These are phyloP conservation scores for Claviceps quebecensis DNA, from an alignment of 2,329 filamentous ascomycete genomes.

Conservation along the genomic window DNA sequence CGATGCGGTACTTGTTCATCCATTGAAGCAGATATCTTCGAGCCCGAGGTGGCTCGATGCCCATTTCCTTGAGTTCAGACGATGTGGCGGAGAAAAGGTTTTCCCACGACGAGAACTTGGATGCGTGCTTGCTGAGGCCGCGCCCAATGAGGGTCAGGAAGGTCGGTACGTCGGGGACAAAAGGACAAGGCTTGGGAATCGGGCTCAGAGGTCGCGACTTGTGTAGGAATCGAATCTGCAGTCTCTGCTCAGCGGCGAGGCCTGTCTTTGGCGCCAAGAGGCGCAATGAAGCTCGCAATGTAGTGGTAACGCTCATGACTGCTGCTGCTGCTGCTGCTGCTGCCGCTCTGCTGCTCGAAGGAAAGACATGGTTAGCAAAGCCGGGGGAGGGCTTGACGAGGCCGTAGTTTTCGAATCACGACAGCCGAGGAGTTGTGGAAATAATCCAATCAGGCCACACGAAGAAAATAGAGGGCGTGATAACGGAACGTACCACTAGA, in stretches of 20 bases:
- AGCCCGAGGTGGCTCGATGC: constrained; percentile 71
- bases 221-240: constrained; percentile 30
- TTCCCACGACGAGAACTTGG: constrained; percentile 85
- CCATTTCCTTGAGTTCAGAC: constrained; percentile 63
- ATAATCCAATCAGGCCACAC: no score
- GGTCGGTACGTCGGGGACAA: constrained; percentile 70
- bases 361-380: background rate
- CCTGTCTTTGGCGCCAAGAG: constrained; percentile 18
- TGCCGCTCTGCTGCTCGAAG: background rate
- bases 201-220: constrained; percentile 23
- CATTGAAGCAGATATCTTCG: constrained; percentile 77
- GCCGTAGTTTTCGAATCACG: background rate
- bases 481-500: background rate
- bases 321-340: background rate
- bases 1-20: constrained; percentile 71
- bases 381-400: background rate
- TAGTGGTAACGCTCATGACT: constrained; percentile 19
- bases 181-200: constrained; percentile 61
- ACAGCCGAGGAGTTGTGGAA: no score
- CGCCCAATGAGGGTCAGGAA: constrained; percentile 90
- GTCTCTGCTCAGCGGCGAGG: constrained; percentile 21
- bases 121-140: constrained; percentile 63
- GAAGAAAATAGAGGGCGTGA: background rate
- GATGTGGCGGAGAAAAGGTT: constrained; percentile 74
- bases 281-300: constrained; percentile 19